Percentiles rank a stretch among this genome's conserved stretches.
These are phyloP conservation scores for Cercospora zeina DNA, from an alignment of 2,329 filamentous ascomycete species.

Conservation along the genomic window DNA sequence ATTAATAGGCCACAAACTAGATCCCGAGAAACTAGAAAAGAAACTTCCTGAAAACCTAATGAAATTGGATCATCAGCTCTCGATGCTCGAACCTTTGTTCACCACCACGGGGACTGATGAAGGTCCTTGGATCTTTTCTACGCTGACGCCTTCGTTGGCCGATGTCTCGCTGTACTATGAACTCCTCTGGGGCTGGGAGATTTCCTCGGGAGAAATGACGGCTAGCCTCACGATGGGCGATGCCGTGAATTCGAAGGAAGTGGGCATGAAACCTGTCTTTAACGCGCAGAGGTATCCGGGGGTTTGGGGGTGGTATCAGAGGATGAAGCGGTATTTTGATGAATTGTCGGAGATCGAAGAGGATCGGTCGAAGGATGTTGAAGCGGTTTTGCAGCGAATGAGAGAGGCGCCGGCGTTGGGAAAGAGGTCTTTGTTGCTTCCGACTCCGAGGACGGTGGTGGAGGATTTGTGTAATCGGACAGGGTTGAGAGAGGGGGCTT, in stretches of 20 bases:
- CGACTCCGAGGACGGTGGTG: constrained; percentile 35
- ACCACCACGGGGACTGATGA: constrained; percentile 25
- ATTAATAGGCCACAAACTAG: constrained; percentile 45
- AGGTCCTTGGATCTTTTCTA: constrained; percentile 43
- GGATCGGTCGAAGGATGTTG: constrained; percentile 26
- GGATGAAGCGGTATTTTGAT: constrained; percentile 40
- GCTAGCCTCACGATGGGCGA: constrained; percentile 43
- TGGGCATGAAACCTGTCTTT: constrained; percentile 37
- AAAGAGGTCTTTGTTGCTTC: constrained; percentile 36
- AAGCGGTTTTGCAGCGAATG: constrained; percentile 35
- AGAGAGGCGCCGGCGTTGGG: constrained; percentile 31
- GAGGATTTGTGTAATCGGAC: constrained; percentile 36
- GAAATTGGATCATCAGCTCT: constrained; percentile 43
- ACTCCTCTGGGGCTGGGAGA: constrained; percentile 44
- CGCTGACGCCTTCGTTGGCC: constrained; percentile 40
- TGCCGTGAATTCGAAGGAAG: constrained; percentile 35
- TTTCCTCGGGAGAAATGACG: constrained; percentile 41
- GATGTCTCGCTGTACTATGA: constrained; percentile 46
- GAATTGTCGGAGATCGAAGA: constrained; percentile 37
- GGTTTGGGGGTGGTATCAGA: constrained; percentile 42
- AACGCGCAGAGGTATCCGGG: constrained; percentile 43
- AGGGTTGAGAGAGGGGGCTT: constrained; percentile 38
- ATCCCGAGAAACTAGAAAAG: constrained; percentile 43
- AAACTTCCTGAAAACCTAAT: constrained; percentile 45
- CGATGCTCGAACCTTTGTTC: constrained; percentile 43